Conservation (phyloP, 225 moss, liverwort and hornwort species). For the Anthoceros angustus region DNA sequence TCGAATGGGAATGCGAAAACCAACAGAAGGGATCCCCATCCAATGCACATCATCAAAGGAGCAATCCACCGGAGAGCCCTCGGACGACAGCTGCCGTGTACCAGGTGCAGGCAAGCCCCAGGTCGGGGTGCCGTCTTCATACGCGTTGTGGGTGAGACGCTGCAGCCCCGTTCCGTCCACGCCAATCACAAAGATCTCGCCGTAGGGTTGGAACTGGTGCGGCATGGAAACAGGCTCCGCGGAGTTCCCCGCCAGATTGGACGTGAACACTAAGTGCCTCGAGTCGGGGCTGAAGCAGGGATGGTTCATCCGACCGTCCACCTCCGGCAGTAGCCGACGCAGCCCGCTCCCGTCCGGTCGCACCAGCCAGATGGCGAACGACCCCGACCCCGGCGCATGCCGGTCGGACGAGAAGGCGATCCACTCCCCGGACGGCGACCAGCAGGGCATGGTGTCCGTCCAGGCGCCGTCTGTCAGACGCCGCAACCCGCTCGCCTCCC, state of each 20-base stretch:
- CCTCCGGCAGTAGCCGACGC: constrained; percentile 30
- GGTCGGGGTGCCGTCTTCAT: constrained; percentile 52
- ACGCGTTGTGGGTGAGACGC: constrained; percentile 50
- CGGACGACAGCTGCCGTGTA: neutral
- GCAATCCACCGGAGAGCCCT: neutral
- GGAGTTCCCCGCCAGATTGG: constrained; percentile 59
- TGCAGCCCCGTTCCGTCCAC: constrained; percentile 46
- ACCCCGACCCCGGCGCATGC: constrained; percentile 15
- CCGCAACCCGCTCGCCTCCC: constrained; percentile 44
- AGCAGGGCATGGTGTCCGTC: constrained; percentile 45
- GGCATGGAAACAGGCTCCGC: constrained; percentile 48
- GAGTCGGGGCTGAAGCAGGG: constrained; percentile 57
- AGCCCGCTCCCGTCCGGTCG: constrained; percentile 65
- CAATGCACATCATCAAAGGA: neutral
- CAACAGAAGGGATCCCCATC: too few relatives aligned
- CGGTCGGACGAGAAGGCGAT: constrained; percentile 62
- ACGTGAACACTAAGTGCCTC: constrained; percentile 31
- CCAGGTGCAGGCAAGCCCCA: constrained; percentile 22
- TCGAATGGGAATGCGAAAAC: too few relatives aligned
- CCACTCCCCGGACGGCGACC: constrained; percentile 79
- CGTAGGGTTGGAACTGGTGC: constrained; percentile 30
- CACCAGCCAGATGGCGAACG: constrained; percentile 29
- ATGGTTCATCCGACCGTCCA: constrained; percentile 26
- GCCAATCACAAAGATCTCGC: constrained; percentile 45
- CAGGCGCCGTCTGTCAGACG: constrained; percentile 56